Conservation (phyloP, 495 filamentous ascomycete species). For the Aspergillus campestris region DNA sequence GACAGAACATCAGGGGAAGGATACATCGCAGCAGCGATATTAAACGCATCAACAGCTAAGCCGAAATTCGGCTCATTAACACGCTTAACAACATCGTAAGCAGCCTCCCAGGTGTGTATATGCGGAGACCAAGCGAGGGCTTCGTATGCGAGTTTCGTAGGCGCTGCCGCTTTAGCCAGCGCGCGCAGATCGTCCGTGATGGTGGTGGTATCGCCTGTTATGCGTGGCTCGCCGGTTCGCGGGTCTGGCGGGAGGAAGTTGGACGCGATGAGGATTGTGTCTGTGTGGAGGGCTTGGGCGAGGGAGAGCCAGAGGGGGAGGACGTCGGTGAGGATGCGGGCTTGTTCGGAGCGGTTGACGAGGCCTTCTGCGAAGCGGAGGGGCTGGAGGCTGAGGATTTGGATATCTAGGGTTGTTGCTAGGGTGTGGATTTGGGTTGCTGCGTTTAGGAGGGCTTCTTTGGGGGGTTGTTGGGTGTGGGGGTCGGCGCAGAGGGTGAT, state of each 20-base stretch:
- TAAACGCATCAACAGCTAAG: constrained; percentile 60
- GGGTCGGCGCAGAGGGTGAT: constrained; percentile 23
- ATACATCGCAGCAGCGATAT: constrained; percentile 56
- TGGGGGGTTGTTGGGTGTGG: constrained; percentile 32
- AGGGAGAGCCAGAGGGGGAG: constrained; percentile 52
- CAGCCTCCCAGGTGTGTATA: constrained; percentile 53
- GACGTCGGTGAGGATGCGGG: constrained; percentile 40
- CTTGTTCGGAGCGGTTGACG: constrained; percentile 43
- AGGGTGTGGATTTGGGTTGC: constrained; percentile 11
- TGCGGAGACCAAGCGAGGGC: constrained; percentile 56
- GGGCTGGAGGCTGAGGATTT: constrained; percentile 54
- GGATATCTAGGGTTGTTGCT: constrained; percentile 41
- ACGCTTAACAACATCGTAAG: constrained; percentile 50
- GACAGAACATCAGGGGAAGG: constrained; percentile 38
- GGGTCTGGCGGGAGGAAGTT: constrained; percentile 46
- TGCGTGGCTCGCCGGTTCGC: constrained; percentile 29
- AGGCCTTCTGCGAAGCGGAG: constrained; percentile 62
- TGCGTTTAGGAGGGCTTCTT: background rate
- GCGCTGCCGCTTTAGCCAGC: constrained; percentile 50
- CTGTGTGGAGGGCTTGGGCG: constrained; percentile 43
- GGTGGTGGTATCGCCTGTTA: constrained; percentile 39
- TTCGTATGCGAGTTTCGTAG: constrained; percentile 58
- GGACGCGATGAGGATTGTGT: constrained; percentile 54
- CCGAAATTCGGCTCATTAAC: constrained; percentile 59
- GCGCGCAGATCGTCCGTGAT: constrained; percentile 50